These are phyloP conservation scores for Adansonia digitata DNA, from an alignment of 345 rosid species.

Conservation along the genomic window DNA sequence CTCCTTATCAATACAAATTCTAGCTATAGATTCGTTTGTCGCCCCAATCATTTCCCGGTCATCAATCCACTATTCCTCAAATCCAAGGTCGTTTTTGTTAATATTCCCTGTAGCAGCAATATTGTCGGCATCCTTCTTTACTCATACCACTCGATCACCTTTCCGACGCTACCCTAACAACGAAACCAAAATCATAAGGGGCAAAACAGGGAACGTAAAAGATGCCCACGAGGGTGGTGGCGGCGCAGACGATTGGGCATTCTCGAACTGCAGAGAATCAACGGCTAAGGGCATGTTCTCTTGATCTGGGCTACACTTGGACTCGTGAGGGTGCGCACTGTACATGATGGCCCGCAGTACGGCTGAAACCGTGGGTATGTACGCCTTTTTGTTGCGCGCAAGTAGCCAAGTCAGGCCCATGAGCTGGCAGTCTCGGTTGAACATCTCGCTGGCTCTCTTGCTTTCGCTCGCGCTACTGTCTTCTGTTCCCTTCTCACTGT, in stretches of 20 bases:
- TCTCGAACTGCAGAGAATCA: slow-evolving; percentile 81
- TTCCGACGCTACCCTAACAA: neutral
- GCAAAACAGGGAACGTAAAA: neutral
- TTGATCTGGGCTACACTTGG: slow-evolving; percentile 91
- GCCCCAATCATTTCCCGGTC: too few species aligned
- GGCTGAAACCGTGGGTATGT: slow-evolving; percentile 95
- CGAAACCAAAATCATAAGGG: neutral
- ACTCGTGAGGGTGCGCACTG: slow-evolving; percentile 67
- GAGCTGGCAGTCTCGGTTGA: slow-evolving; percentile 81
- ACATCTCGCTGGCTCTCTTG: slow-evolving; percentile 76
- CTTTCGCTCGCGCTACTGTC: slow-evolving; percentile 35
- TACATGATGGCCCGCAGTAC: slow-evolving; percentile 91
- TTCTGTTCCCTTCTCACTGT: slow-evolving; percentile 32
- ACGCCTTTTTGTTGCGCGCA: slow-evolving; percentile 89
- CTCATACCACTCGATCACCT: neutral
- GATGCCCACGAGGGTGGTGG: neutral
- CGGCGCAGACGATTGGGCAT: slow-evolving; percentile 10
- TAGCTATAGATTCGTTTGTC: too few species aligned
- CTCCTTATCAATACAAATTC: too few species aligned
- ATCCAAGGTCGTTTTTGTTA: too few species aligned
- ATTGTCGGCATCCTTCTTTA: too few species aligned
- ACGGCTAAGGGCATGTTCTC: slow-evolving; percentile 99
- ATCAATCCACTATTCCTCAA: too few species aligned
- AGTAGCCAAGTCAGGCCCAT: slow-evolving; percentile 99
- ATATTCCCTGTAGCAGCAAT: too few species aligned